Evolutionary conservation across 2,329 filamentous ascomycete genomes (phyloP).

Genomic region (Colletotrichum plurivorum): DNA sequence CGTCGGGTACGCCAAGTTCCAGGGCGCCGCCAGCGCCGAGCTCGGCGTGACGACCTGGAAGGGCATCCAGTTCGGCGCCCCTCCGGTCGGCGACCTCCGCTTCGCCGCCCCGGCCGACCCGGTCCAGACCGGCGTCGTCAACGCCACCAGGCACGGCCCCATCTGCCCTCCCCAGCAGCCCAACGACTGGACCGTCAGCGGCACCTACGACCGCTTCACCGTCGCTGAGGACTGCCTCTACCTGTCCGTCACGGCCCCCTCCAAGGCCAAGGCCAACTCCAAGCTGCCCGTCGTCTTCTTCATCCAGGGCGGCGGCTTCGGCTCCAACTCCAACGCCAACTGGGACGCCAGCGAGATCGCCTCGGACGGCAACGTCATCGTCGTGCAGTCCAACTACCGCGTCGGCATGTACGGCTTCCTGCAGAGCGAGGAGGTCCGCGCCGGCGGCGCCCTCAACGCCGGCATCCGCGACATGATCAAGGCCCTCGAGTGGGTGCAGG

Average conservation of each 20-base stretch:
- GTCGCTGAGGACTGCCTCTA: constrained; percentile 78
- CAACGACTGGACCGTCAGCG: constrained; percentile 39
- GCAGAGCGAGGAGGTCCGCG: constrained; percentile 45
- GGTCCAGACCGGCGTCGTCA: constrained; percentile 58
- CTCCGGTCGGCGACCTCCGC: constrained; percentile 75
- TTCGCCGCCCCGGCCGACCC: constrained; percentile 76
- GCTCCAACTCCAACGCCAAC: constrained; percentile 61
- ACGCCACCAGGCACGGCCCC: constrained; percentile 58
- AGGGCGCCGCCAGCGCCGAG: constrained; percentile 59
- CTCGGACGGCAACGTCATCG: constrained; percentile 73
- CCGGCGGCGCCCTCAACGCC: constrained; percentile 34
- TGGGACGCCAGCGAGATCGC: constrained; percentile 73
- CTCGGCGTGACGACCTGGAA: constrained; percentile 79
- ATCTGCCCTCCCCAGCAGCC: constrained; percentile 50
- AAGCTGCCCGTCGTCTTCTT: constrained; percentile 75
- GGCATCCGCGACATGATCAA: constrained; percentile 55
- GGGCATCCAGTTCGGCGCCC: constrained; percentile 80
- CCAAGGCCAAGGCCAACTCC: constrained; percentile 60
- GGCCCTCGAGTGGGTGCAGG: constrained; percentile 78
- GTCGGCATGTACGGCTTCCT: constrained; percentile 83
- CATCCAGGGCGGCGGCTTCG: constrained; percentile 75
- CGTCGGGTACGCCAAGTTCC: constrained; percentile 77
- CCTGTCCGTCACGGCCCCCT: constrained; percentile 75
- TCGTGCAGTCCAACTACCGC: constrained; percentile 83
- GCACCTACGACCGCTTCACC: constrained; percentile 39